phyloP scores from a whole-genome alignment of 805 yeast genomes.

The Zygotorulaspora sp. region DNA sequence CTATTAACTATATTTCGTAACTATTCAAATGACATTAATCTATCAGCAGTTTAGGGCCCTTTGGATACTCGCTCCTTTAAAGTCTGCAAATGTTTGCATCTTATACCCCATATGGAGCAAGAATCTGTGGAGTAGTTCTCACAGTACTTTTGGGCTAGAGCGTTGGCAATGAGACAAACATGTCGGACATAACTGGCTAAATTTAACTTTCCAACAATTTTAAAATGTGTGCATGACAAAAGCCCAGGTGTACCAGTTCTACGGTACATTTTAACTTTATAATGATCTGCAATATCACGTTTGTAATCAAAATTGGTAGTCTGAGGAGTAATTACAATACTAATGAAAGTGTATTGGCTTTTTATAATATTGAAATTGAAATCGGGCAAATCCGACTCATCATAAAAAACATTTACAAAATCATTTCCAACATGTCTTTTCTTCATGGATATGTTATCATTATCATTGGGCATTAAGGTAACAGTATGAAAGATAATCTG shows the following conservation, averaged over 20 bases:
- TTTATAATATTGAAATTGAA: constrained; percentile 67
- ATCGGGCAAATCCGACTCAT: constrained; percentile 57
- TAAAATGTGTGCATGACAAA: constrained; percentile 71
- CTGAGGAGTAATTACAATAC: constrained; percentile 73
- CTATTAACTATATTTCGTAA: too few species aligned
- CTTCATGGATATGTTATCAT: constrained; percentile 49
- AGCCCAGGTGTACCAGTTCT: constrained; percentile 71
- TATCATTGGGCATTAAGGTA: constrained; percentile 67
- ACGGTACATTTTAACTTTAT: constrained; percentile 59
- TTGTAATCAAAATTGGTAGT: constrained; percentile 6
- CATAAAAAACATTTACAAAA: constrained; percentile 74
- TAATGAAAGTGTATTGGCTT: constrained; percentile 79
- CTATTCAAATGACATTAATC: too few species aligned
- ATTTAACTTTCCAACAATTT: constrained; percentile 56
- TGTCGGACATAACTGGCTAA: constrained; percentile 64
- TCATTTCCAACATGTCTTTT: constrained; percentile 86
- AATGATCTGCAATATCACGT: constrained; percentile 34
- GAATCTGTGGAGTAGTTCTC: constrained; percentile 16
- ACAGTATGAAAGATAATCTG: constrained; percentile 77
- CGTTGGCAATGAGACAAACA: constrained; percentile 58
- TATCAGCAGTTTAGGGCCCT: too few species aligned
- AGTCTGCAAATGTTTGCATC: constrained; percentile 12
- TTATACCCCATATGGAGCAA: constrained; percentile 22
- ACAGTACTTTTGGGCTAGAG: constrained; percentile 75
- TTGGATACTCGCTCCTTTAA: constrained; percentile 9